Percentiles rank a stretch among this genome's conserved stretches.
Evolutionary conservation across 2,329 filamentous ascomycete genomes (phyloP).

Genomic region (Sclerotinia sclerotiorum): DNA sequence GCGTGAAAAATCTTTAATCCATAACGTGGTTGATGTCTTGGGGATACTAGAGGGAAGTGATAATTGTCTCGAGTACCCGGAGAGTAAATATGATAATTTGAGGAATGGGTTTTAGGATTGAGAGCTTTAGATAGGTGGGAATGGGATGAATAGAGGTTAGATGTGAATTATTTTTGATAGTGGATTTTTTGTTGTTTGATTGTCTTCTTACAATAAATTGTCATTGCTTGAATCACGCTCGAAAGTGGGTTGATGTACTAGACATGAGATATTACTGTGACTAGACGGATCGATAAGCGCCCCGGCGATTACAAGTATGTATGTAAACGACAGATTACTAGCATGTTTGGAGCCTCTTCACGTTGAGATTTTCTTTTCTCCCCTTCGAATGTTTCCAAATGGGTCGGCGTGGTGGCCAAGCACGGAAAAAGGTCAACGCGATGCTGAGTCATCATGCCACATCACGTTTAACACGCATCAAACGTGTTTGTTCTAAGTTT

Average conservation of each 20-base stretch:
- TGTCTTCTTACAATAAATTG: no score
- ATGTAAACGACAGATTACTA: no score
- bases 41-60: constrained; percentile 53
- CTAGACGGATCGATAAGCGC: no score
- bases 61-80: constrained; percentile 64
- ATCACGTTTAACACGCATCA: background rate
- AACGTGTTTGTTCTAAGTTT: background rate
- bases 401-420: background rate
- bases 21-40: constrained; percentile 58
- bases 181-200: background rate
- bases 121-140: no score
- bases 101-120: constrained; percentile 55
- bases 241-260: no score
- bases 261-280: no score
- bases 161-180: background rate
- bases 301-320: no score
- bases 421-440: background rate
- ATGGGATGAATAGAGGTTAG: background rate
- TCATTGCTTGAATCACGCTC: no score
- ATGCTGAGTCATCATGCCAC: constrained; percentile 16
- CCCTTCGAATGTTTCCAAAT: background rate
- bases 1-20: constrained; percentile 63
- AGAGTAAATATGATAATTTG: constrained; percentile 70
- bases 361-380: no score
- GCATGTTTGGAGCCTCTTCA: no score